A percentile compares a stretch with the other conserved stretches of the same genome.
Evolutionary conservation across 2,329 filamentous ascomycete genomes (phyloP).

Genomic region (Graphium sp.): DNA sequence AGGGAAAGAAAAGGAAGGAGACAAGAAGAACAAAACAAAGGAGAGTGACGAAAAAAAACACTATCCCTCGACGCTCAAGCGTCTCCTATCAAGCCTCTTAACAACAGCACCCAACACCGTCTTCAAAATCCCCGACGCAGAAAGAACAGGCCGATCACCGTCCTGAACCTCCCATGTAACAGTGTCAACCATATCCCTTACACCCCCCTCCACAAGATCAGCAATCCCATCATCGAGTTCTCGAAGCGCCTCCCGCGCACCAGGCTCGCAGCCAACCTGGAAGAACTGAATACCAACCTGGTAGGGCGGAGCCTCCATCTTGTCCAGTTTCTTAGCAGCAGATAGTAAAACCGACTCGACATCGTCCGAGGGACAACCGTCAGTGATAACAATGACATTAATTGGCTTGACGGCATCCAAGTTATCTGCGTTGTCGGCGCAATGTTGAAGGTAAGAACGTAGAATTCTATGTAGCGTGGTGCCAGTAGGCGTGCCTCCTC

Average conservation of each 20-base stretch:
- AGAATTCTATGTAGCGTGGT: conserved; percentile 55
- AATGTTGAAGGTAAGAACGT: conserved; percentile 43
- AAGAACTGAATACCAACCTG: conserved; percentile 94
- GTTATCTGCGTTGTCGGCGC: conserved; percentile 21
- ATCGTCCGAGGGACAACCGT: conserved; percentile 69
- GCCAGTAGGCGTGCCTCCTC: conserved; percentile 59
- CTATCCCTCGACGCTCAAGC: conserved; percentile 5
- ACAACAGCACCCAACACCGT: conserved; percentile 66
- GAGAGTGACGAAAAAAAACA: neutral
- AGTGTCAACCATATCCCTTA: conserved; percentile 87
- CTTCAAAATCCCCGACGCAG: conserved; percentile 61
- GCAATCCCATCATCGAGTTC: conserved; percentile 60
- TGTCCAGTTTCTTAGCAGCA: conserved; percentile 54
- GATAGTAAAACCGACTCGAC: conserved; percentile 52
- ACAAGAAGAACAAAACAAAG: conserved; percentile 1
- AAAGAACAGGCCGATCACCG: conserved; percentile 27
- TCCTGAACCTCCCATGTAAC: conserved; percentile 49
- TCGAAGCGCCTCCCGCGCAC: conserved; percentile 47
- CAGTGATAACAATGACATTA: conserved; percentile 87
- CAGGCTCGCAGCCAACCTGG: conserved; percentile 64
- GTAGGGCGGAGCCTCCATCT: conserved; percentile 51
- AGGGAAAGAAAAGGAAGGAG: neutral
- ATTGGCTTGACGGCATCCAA: conserved; percentile 48
- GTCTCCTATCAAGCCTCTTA: conserved; percentile 16
- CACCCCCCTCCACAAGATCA: conserved; percentile 29